Conservation (phyloP, 352 stramenopile species). For the Pythium sukuiense region DNA sequence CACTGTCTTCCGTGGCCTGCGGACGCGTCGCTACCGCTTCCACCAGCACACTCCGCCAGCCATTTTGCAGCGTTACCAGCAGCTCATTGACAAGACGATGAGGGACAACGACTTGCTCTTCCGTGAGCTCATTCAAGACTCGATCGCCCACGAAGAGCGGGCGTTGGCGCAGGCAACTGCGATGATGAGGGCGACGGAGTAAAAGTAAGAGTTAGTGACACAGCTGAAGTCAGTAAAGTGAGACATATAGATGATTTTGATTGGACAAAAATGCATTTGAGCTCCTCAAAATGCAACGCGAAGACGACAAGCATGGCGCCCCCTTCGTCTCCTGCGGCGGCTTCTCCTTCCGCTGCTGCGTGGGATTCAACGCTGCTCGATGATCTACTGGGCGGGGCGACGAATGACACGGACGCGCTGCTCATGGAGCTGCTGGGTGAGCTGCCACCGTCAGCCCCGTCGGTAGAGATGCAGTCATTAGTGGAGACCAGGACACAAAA, state of each 20-base stretch:
- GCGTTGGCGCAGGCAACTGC: background rate
- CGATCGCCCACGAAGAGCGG: conserved; percentile 6
- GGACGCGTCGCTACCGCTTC: conserved; percentile 5
- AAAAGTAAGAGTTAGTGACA: too few relatives aligned
- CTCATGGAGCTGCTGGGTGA: too few relatives aligned
- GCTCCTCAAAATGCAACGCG: too few relatives aligned
- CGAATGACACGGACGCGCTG: too few relatives aligned
- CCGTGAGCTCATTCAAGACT: background rate
- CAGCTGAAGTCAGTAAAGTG: too few relatives aligned
- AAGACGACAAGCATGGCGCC: too few relatives aligned
- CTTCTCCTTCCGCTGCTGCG: background rate
- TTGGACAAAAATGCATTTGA: too few relatives aligned
- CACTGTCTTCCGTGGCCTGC: conserved; percentile 1
- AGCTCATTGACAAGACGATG: background rate
- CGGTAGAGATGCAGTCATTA: too few relatives aligned
- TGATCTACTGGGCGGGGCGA: background rate
- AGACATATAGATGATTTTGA: too few relatives aligned
- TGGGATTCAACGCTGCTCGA: background rate
- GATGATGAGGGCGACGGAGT: background rate
- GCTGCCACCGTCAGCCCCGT: too few relatives aligned
- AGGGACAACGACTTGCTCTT: conserved; percentile 3
- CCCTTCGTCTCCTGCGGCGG: too few relatives aligned
- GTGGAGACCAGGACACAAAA: too few relatives aligned
- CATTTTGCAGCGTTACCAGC: conserved; percentile 2
- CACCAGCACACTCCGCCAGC: background rate